Percentiles rank a stretch among this genome's conserved stretches.
Conservation (phyloP, 1,284 basidiomycete genomes). For the Sanghuangporus baumii region DNA sequence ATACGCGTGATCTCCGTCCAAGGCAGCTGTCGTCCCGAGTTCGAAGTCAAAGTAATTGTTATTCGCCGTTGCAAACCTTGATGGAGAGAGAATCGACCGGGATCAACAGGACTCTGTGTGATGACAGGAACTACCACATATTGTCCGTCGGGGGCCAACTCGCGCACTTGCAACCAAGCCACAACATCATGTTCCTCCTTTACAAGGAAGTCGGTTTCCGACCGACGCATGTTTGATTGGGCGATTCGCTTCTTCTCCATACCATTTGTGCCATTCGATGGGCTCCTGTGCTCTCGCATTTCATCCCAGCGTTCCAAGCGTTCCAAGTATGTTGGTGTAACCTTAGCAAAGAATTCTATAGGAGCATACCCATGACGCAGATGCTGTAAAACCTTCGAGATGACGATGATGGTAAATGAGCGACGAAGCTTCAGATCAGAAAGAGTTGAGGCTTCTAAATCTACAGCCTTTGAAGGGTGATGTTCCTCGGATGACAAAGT, state of each 20-base stretch:
- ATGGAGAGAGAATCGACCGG: constrained; percentile 84
- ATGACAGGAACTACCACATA: constrained; percentile 84
- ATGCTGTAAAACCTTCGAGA: constrained; percentile 68
- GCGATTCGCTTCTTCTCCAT: constrained; percentile 34
- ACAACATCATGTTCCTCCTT: constrained; percentile 88
- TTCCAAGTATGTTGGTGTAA: constrained; percentile 78
- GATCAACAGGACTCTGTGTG: constrained; percentile 72
- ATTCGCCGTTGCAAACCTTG: constrained; percentile 91
- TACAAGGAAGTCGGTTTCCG: constrained; percentile 88
- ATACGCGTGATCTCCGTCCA: constrained; percentile 81
- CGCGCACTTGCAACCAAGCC: constrained; percentile 80
- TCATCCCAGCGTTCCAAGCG: constrained; percentile 90
- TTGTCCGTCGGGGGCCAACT: constrained; percentile 79
- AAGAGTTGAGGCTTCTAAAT: constrained; percentile 66
- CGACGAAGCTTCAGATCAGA: constrained; percentile 78
- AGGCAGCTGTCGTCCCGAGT: constrained; percentile 84
- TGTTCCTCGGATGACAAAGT: constrained; percentile 72
- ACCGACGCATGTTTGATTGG: constrained; percentile 75
- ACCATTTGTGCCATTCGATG: constrained; percentile 24
- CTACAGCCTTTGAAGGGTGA: constrained; percentile 68
- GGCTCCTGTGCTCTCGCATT: constrained; percentile 63
- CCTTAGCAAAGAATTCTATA: constrained; percentile 83
- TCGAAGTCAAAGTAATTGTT: constrained; percentile 71
- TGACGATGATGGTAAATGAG: constrained; percentile 72
- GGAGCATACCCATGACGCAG: constrained; percentile 73